These are phyloP conservation scores for Asterophora lycoperdoides DNA, from an alignment of 768 basidiomycete genomes.

Conservation along the genomic window DNA sequence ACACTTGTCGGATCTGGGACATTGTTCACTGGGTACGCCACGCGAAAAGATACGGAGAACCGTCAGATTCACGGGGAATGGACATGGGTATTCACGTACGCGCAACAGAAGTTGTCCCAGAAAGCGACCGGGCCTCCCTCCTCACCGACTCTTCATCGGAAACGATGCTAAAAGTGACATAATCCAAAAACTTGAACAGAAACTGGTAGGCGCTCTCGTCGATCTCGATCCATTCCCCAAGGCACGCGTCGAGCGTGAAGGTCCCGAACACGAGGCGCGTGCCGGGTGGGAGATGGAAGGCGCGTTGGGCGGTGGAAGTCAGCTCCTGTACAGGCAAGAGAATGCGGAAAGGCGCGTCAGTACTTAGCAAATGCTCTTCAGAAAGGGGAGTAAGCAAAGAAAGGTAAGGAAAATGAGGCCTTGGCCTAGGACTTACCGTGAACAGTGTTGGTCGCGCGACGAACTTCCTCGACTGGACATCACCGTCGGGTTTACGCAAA, in stretches of 20 bases:
- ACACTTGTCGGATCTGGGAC: too few relatives aligned
- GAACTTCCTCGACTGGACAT: conserved; percentile 17
- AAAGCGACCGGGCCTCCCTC: too few relatives aligned
- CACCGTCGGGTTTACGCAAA: conserved; percentile 11
- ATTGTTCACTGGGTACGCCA: too few relatives aligned
- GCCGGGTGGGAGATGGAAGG: conserved; percentile 16
- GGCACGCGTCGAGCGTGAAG: conserved; percentile 26
- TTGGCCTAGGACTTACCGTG: conserved; percentile 12
- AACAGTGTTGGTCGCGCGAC: conserved; percentile 23
- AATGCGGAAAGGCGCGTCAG: background rate
- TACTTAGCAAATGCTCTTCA: background rate
- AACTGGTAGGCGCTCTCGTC: conserved; percentile 28
- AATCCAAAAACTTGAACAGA: conserved; percentile 24
- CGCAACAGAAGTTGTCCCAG: background rate
- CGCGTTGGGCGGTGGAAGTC: conserved; percentile 9
- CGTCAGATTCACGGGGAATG: too few relatives aligned
- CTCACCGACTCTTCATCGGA: background rate
- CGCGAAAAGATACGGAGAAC: too few relatives aligned
- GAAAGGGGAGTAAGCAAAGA: too few relatives aligned
- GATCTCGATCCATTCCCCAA: conserved; percentile 24
- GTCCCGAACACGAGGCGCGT: conserved; percentile 18
- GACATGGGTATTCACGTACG: background rate
- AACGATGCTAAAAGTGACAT: conserved; percentile 20
- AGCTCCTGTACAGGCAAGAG: conserved; percentile 21
- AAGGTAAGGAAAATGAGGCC: background rate